phyloP scores from a whole-genome alignment of 345 rosid species.

The Ailanthus altissimus region DNA sequence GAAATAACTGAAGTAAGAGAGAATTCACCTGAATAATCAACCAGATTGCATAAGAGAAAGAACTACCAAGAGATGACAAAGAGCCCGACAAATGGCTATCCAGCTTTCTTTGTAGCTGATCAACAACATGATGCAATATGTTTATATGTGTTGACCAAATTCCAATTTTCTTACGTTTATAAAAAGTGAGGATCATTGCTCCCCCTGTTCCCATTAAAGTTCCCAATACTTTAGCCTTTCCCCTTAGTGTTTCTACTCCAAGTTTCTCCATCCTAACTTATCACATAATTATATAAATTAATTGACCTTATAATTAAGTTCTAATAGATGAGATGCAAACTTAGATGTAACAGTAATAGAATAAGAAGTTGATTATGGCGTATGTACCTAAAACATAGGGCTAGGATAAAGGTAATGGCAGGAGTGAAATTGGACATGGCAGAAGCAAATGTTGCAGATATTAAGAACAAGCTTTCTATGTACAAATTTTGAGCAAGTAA shows the following conservation, averaged over 20 bases:
- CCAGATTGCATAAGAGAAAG: slow-evolving; percentile 38
- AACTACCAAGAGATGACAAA: slow-evolving; percentile 24
- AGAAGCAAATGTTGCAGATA: slow-evolving; percentile 51
- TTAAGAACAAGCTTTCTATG: slow-evolving; percentile 43
- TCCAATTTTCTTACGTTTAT: slow-evolving; percentile 40
- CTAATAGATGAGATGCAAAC: no score
- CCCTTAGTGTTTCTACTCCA: slow-evolving; percentile 26
- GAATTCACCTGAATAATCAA: slow-evolving; percentile 47
- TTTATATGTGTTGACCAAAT: slow-evolving; percentile 36
- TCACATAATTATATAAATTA: no score
- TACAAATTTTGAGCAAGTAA: slow-evolving; percentile 38
- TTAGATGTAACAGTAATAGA: no score
- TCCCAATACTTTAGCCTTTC: slow-evolving; percentile 54
- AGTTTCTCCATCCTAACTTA: slow-evolving; percentile 38
- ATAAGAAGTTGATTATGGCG: no score
- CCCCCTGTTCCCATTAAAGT: slow-evolving; percentile 54
- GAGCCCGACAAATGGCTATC: slow-evolving; percentile 25
- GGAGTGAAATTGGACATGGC: slow-evolving; percentile 55
- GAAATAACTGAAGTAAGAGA: not conserved
- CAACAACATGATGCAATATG: slow-evolving; percentile 30
- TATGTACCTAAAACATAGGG: slow-evolving; percentile 46
- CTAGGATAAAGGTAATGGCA: slow-evolving; percentile 49
- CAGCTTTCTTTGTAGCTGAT: not conserved
- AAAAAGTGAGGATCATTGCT: slow-evolving; percentile 59
- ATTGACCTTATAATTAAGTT: not conserved